phyloP scores from a whole-genome alignment of 2,329 filamentous ascomycete genomes.

The Pseudogymnoascus sp. region DNA sequence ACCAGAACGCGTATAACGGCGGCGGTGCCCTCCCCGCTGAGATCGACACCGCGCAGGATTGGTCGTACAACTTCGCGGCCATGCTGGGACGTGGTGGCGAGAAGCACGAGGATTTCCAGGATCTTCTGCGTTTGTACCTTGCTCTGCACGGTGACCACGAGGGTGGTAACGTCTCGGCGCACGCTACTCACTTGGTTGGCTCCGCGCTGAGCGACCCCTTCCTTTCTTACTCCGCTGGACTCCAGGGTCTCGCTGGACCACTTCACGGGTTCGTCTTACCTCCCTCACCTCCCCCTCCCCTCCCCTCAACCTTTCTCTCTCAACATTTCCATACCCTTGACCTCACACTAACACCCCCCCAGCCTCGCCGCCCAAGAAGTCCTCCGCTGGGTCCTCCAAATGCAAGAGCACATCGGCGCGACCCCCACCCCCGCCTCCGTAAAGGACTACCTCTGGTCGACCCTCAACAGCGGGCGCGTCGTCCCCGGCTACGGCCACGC shows the following conservation, averaged over 20 bases:
- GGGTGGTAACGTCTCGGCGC: conserved; percentile 94
- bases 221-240: conserved; percentile 90
- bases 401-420: conserved; percentile 80
- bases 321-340: conserved; percentile 7
- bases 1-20: conserved; percentile 77
- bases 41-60: conserved; percentile 81
- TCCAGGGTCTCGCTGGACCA: conserved; percentile 92
- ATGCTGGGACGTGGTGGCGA: conserved; percentile 87
- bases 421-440: conserved; percentile 77
- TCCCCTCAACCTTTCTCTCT: neutral
- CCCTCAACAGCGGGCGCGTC: conserved; percentile 87
- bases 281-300: neutral
- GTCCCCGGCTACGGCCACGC: conserved; percentile 94
- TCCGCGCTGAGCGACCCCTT: conserved; percentile 92
- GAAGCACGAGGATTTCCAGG: conserved; percentile 90
- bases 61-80: conserved; percentile 97
- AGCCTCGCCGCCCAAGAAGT: conserved; percentile 88
- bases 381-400: conserved; percentile 91
- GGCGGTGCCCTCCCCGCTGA: conserved; percentile 69
- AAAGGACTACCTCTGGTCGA: conserved; percentile 83
- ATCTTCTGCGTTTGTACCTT: conserved; percentile 87
- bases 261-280: conserved; percentile 59
- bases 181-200: conserved; percentile 90
- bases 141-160: conserved; percentile 97
- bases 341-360: neutral